Evolutionary conservation across 176 grass and related monocot species (phyloP), one percentile per base, ranked within the genome.

Genomic region (Zea luxurians): DNA sequence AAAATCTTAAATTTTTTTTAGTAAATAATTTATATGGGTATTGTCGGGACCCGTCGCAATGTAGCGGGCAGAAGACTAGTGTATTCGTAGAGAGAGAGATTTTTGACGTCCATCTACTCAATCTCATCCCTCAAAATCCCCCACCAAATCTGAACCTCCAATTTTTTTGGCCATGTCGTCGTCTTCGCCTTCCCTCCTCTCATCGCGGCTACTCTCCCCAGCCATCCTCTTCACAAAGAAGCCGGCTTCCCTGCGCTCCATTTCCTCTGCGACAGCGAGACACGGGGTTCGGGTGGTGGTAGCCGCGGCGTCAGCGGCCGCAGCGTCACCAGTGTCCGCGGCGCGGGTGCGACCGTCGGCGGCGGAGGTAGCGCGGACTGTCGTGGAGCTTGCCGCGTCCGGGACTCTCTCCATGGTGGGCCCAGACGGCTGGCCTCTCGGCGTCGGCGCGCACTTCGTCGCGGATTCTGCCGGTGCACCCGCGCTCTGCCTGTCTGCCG

Each of bases 351-450:
- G 42, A 55, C 91, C 77, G 7, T 85, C 89, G 42, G 78, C 87
- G 10, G 91, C 95, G 12, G 95, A 98, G 91, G 83, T 92, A 45
- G 90, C 87, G 40, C 80, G 95, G 70, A 92, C 91, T 41, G 80
- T 98, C 44, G 80, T 90, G 62, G 95, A 98, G 87, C 85, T 98
- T 13, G 89, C 95, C 47, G 84, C 85, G 3, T 86, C 82, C 2
- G 89, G 91, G 9, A 94, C 91, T 7, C 85, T 98, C 36, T 94
- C 87, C 37, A 68, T 83, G 8, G 43, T 92, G 46, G 61, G 89
- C 8, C 48, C 69, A 6, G 85, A 98, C 44, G 88, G 87, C 13
- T 97, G 95, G 91, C 91, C 91, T 34, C 84, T 98, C 18, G 89
- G 80, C 55, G 61, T 98, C 36, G 91, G 95, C 21, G 91, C 91